Evolutionary conservation across 139 green algal species (phyloP).

Genomic region (Chlorella sp.): DNA sequence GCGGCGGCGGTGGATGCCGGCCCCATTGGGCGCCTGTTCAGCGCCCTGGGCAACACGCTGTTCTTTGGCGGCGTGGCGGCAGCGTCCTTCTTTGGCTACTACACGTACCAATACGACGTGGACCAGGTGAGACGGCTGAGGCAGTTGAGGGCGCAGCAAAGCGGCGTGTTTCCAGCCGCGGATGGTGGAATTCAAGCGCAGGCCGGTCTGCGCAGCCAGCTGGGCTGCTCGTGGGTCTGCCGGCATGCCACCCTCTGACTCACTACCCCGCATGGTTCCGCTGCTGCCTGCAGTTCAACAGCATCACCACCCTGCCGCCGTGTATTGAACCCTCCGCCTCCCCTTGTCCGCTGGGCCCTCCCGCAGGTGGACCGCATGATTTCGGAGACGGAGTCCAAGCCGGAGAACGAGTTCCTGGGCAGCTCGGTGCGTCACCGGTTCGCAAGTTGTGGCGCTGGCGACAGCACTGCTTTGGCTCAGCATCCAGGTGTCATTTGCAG

Average conservation of each 20-base stretch:
- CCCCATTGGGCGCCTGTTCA: slow-evolving; percentile 5
- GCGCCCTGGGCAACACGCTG: slow-evolving; percentile 51
- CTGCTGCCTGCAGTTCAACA: background rate
- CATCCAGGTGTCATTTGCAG: no score
- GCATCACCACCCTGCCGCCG: no score
- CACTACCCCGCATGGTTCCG: background rate
- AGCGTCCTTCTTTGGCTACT: slow-evolving; percentile 69
- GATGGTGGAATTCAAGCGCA: background rate
- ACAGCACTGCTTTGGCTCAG: no score
- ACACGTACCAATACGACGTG: slow-evolving; percentile 59
- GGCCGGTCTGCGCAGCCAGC: background rate
- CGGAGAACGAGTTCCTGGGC: slow-evolving; percentile 41
- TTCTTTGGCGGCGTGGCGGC: slow-evolving; percentile 57
- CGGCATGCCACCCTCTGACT: no score
- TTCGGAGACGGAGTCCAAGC: slow-evolving; percentile 39
- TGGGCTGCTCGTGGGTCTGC: no score
- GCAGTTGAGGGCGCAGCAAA: background rate
- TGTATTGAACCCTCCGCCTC: background rate
- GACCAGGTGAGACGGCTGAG: slow-evolving; percentile 8
- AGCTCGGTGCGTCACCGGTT: slow-evolving; percentile 10
- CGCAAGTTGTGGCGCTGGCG: background rate
- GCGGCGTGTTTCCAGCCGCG: background rate
- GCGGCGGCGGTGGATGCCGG: slow-evolving; percentile 4
- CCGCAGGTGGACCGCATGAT: slow-evolving; percentile 55
- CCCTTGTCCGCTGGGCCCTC: background rate